phyloP scores from a whole-genome alignment of 768 basidiomycete genomes.

The Lactarius sanguifluus region DNA sequence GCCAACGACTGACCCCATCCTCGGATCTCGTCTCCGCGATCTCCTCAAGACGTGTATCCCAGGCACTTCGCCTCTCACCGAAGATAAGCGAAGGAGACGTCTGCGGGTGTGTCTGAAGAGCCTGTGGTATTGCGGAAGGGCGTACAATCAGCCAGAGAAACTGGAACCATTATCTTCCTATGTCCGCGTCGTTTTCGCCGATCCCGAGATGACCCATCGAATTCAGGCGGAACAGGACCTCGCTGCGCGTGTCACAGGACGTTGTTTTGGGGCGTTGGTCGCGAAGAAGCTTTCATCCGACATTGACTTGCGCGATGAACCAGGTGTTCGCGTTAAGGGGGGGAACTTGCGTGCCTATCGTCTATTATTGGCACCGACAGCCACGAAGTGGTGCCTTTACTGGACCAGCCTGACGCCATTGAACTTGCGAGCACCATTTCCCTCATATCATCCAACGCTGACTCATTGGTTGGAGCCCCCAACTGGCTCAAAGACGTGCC shows the following conservation, averaged over 20 bases:
- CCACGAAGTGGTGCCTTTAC: background rate
- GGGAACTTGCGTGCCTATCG: background rate
- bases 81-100: background rate
- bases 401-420: background rate
- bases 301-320: background rate
- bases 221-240: background rate
- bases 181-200: background rate
- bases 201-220: background rate
- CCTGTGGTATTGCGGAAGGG: conserved; percentile 7
- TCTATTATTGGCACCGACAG: background rate
- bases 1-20: background rate
- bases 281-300: background rate
- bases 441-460: background rate
- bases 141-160: background rate
- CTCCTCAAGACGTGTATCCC: background rate
- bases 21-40: background rate
- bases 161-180: background rate
- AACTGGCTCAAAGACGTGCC: too few species aligned
- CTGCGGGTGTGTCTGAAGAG: background rate
- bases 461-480: background rate
- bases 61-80: background rate
- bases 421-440: background rate
- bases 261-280: background rate
- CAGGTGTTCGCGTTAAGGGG: background rate
- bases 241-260: background rate